phyloP scores from a whole-genome alignment of 345 rosid species.

The Draba incana region DNA sequence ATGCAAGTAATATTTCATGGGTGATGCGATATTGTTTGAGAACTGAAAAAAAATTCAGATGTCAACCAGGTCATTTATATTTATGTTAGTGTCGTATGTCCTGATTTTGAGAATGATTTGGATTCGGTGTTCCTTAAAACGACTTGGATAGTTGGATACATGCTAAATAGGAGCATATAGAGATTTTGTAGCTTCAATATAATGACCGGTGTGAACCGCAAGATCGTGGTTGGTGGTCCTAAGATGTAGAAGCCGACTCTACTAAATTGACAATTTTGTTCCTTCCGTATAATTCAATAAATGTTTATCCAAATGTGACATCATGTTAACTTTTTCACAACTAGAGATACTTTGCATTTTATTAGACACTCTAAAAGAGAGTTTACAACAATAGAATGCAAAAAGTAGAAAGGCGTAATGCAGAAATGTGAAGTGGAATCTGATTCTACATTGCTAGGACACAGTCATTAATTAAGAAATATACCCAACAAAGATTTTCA shows the following conservation, averaged over 20 bases:
- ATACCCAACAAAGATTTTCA: not conserved
- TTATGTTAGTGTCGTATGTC: not conserved
- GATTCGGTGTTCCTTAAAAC: not conserved
- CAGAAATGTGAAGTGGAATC: slow-evolving; percentile 20
- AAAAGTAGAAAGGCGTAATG: not conserved
- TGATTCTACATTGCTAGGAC: slow-evolving; percentile 23
- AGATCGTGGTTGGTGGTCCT: not conserved
- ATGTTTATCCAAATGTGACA: slow-evolving; percentile 26
- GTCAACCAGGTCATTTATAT: no score
- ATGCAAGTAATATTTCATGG: no score
- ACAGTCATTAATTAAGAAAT: not conserved
- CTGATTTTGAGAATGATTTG: not conserved
- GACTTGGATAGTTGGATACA: not conserved
- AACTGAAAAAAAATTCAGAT: no score
- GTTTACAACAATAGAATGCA: slow-evolving; percentile 13
- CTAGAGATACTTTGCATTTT: not conserved
- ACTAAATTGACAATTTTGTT: slow-evolving; percentile 14
- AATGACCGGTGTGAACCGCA: slow-evolving; percentile 22
- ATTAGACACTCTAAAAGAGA: slow-evolving; percentile 17
- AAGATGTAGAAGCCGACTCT: slow-evolving; percentile 22
- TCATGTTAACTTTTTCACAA: slow-evolving; percentile 20
- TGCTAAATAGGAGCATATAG: not conserved
- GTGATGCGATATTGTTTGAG: not conserved
- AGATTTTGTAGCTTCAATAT: slow-evolving; percentile 22
- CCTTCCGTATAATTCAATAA: not conserved